These are phyloP conservation scores for Dujonia santamariae DNA, from an alignment of 1,139 yeast species.

Conservation along the genomic window DNA sequence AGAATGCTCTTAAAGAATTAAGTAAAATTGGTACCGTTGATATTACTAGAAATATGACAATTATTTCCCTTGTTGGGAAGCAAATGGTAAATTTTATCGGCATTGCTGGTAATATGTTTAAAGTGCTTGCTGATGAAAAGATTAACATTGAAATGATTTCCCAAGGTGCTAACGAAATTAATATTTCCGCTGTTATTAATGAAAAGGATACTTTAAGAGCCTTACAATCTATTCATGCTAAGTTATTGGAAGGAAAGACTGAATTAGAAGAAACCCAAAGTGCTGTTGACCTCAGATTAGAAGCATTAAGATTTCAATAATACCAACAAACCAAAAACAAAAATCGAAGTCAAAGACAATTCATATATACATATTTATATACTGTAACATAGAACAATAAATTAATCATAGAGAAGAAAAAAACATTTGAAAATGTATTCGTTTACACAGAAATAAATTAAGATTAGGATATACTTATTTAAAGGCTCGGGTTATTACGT, in stretches of 20 bases:
- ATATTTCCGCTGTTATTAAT: constrained; percentile 91
- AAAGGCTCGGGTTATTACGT: too few relatives aligned
- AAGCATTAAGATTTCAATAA: constrained; percentile 24
- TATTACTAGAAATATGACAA: constrained; percentile 81
- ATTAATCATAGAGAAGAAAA: too few relatives aligned
- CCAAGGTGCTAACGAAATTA: constrained; percentile 97
- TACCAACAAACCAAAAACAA: too few relatives aligned
- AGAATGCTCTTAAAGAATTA: constrained; percentile 73
- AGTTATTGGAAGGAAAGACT: constrained; percentile 52
- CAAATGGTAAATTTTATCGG: constrained; percentile 97
- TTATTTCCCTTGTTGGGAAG: constrained; percentile 90
- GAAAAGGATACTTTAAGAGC: constrained; percentile 83
- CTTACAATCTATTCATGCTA: constrained; percentile 78
- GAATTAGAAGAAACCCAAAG: constrained; percentile 25
- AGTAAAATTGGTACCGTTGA: constrained; percentile 84
- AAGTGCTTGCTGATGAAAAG: constrained; percentile 86
- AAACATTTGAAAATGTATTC: too few relatives aligned
- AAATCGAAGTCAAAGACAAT: too few relatives aligned
- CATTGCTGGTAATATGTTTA: constrained; percentile 96
- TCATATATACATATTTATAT: too few relatives aligned
- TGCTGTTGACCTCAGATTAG: constrained; percentile 37
- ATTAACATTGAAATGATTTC: constrained; percentile 97
- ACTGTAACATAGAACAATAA: too few relatives aligned
- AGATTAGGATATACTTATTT: too few relatives aligned
- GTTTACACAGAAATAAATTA: too few relatives aligned